phyloP scores from a whole-genome alignment of 352 stramenopile genomes.

The Pythium pyrilobum region DNA sequence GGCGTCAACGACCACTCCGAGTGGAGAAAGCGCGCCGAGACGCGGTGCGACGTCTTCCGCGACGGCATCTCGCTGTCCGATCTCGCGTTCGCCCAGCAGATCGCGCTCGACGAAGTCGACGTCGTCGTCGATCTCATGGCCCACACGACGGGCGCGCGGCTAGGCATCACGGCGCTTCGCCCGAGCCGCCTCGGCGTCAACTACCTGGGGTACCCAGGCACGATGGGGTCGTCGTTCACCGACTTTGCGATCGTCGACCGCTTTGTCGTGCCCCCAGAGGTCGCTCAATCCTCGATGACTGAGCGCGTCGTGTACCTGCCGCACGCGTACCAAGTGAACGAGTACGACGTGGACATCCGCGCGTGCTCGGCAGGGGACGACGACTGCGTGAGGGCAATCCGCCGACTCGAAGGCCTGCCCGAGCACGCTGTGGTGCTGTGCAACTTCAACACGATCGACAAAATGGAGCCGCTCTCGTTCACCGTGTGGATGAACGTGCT shows the following conservation, averaged over 20 bases:
- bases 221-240: constrained; percentile 60
- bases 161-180: constrained; percentile 51
- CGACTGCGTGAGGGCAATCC: background rate
- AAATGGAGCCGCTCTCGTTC: constrained; percentile 90
- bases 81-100: constrained; percentile 43
- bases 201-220: constrained; percentile 91
- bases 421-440: constrained; percentile 57
- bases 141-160: constrained; percentile 79
- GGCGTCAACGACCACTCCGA: constrained; percentile 66
- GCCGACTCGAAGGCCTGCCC: constrained; percentile 21
- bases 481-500: constrained; percentile 87
- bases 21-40: constrained; percentile 52
- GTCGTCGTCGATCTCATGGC: constrained; percentile 91
- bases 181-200: constrained; percentile 75
- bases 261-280: constrained; percentile 53
- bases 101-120: constrained; percentile 60
- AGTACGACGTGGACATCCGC: constrained; percentile 45
- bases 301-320: constrained; percentile 89
- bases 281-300: constrained; percentile 38
- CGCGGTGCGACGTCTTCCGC: constrained; percentile 46
- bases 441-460: constrained; percentile 94
- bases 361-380: constrained; percentile 17
- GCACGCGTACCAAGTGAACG: constrained; percentile 89
- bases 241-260: constrained; percentile 81
- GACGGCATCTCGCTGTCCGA: constrained; percentile 53